These are phyloP conservation scores for Dothistroma septosporum DNA, from an alignment of 2,329 filamentous ascomycete genomes.

Conservation along the genomic window DNA sequence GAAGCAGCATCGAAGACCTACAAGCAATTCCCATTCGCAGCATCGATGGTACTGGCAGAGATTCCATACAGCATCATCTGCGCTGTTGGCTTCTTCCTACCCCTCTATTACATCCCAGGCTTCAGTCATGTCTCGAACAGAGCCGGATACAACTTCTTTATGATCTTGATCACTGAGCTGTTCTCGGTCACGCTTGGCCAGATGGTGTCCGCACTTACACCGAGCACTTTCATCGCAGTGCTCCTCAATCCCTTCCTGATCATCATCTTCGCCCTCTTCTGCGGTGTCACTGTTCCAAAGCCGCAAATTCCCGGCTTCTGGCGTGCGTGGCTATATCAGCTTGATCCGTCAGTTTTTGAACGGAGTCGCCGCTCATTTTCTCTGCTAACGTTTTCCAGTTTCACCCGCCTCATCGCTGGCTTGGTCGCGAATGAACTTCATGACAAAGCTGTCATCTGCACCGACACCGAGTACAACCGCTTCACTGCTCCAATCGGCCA, in stretches of 20 bases:
- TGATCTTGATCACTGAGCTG: slow-evolving; percentile 75
- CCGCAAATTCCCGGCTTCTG: slow-evolving; percentile 75
- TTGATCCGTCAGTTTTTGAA: slow-evolving; percentile 54
- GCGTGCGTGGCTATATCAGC: slow-evolving; percentile 75
- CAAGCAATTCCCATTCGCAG: slow-evolving; percentile 70
- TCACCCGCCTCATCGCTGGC: slow-evolving; percentile 74
- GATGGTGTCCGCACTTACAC: slow-evolving; percentile 70
- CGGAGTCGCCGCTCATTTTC: neutral
- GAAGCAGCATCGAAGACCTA: slow-evolving; percentile 86
- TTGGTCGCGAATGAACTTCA: slow-evolving; percentile 77
- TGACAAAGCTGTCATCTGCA: slow-evolving; percentile 59
- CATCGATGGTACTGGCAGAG: slow-evolving; percentile 76
- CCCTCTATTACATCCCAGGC: slow-evolving; percentile 79
- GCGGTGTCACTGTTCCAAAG: slow-evolving; percentile 76
- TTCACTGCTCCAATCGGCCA: slow-evolving; percentile 64
- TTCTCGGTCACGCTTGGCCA: slow-evolving; percentile 80
- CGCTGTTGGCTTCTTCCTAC: slow-evolving; percentile 74
- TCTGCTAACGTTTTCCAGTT: slow-evolving; percentile 34
- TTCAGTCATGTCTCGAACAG: slow-evolving; percentile 60
- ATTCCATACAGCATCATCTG: slow-evolving; percentile 80
- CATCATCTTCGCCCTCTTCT: slow-evolving; percentile 80
- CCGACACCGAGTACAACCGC: slow-evolving; percentile 56
- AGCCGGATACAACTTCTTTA: slow-evolving; percentile 83
- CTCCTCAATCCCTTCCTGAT: slow-evolving; percentile 79
- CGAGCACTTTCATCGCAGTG: slow-evolving; percentile 71